Base-by-base conservation (phyloP, 164 flowering plant genomes). In the Aristolochia fimbriata region DNA sequence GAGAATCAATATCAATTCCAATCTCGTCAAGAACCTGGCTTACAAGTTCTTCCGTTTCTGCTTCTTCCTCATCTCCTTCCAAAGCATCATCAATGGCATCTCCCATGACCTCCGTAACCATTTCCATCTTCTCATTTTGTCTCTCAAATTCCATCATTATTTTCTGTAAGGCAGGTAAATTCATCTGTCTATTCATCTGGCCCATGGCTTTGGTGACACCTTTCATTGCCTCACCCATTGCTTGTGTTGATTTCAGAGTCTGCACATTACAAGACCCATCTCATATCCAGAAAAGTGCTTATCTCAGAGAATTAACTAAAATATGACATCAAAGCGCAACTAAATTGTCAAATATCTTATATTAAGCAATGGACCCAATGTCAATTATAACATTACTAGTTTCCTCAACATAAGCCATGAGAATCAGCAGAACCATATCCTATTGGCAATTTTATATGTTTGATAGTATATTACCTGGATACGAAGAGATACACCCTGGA, bases 221-320 rank as follows among this genome's bases (percentile, higher is more conserved):
- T 81, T 88, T 88, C 96, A 88, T 85, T 55, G 92, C 92, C 70
- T 88, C 88, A 17, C 96, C 96, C 96, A 85, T 88, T 59, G 91
- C 91, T 78, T 85, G 96, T 21, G 91, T 88, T n/a, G 96, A 85
- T 76, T 85, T 85, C 71, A 85, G 57, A 33, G 89, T 88, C 91
- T 87, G 74, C 24, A 64, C 27, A 59, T 24, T 23, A 45, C 33
- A 41, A 25, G 20, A 20, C 20, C 6, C 23, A 65, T 19, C 61
- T 52, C 27, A 51, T n/a, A 37, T 37, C 9, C 43, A 37, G 8
- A 37, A 37, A 37, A 37, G 43, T 6, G 4, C 1, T 37, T 37
- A 37, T 3, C 10, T 10, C 10, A 3, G 10, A 37, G 43, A 7
- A 3, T 37, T 10, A n/a, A 37, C 30, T 27, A 3, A 37, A 7